Evolutionary conservation across 257 asterid species (phyloP), one percentile per base, ranked within the genome.

Genomic region (Schizonepeta tenuifolia): DNA sequence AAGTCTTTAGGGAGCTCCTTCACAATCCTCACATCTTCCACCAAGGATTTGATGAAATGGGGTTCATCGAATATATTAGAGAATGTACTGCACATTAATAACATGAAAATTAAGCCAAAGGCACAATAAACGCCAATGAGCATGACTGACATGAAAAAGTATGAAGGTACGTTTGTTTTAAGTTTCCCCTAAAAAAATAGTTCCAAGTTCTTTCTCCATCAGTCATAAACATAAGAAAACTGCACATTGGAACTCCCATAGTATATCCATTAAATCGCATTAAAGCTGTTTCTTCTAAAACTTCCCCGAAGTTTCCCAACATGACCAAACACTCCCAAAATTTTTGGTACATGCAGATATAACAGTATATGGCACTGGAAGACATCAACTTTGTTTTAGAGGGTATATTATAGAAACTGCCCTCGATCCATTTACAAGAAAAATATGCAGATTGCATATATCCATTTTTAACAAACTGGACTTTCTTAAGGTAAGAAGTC

Each of bases 41-140:
- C 80, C 76, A 91, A 83, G 31, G 82, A 75, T 70, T 71, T 73
- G 71, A 89, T 86, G 84, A 94, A 94, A 88, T 91, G 93, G 64
- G 67, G 51, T 79, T 91, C 95, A 71, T 94, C 98, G 67, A 94
- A 94, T 80, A 94, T 82, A 79, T 94, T 97, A 68, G 92, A 87
- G 83, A 94, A 94, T 41, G 80, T 81, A 82, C 99, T 94, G 99
- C 83, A 83, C 47, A 75, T 26, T 64, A 59, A 75, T 54, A 78
- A 71, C 82, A 75, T 21, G 31, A 46, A 71, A 69, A 38, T 56
- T 59, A 75, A 71, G 75, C 74, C 40, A 38, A 71, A 77, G 62
- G 40, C 54, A 67, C 40, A 38, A 67, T 43, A 46, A 38, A 31
- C 53, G 75, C 50, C 49, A 12, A 40, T 6, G 35, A 75, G 61